Conservation (phyloP, 305 asterid species). For the Solanum hybrid region DNA sequence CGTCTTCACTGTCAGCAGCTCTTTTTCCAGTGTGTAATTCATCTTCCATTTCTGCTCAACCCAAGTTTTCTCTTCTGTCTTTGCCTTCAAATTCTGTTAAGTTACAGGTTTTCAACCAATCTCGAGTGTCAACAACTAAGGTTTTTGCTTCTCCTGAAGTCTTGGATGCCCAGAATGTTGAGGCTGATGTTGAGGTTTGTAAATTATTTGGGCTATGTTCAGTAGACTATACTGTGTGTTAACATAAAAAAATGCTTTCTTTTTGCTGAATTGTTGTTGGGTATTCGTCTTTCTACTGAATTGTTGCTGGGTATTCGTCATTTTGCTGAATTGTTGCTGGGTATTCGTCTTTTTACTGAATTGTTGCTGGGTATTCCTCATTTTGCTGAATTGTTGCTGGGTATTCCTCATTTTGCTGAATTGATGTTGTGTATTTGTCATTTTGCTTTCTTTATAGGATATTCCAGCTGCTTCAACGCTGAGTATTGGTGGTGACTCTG, state of each 20-base stretch:
- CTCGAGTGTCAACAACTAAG: slow-evolving; percentile 34
- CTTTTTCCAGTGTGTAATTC: slow-evolving; percentile 49
- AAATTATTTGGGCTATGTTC: neutral
- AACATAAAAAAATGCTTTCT: neutral
- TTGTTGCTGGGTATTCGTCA: neutral
- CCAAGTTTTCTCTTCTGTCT: slow-evolving; percentile 30
- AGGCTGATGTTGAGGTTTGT: slow-evolving; percentile 36
- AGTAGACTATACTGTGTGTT: neutral
- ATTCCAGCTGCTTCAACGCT: slow-evolving; percentile 34
- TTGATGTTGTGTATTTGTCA: neutral
- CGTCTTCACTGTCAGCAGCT: slow-evolving; percentile 37
- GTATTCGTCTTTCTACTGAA: neutral
- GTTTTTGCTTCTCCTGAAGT: slow-evolving; percentile 60
- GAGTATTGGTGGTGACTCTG: slow-evolving; percentile 53
- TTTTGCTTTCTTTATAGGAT: slow-evolving; percentile 34
- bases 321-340: neutral
- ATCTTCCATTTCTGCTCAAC: slow-evolving; percentile 25
- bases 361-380: neutral
- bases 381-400: slow-evolving; percentile 4
- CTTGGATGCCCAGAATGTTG: slow-evolving; percentile 30
- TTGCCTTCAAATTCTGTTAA: slow-evolving; percentile 33
- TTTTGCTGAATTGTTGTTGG: neutral
- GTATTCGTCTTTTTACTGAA: neutral
- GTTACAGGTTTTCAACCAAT: slow-evolving; percentile 27
- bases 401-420: neutral